Evolutionary conservation across 148 eudicot species (phyloP), one percentile per base, ranked within the genome.

Genomic region (Diospyros kaki): DNA sequence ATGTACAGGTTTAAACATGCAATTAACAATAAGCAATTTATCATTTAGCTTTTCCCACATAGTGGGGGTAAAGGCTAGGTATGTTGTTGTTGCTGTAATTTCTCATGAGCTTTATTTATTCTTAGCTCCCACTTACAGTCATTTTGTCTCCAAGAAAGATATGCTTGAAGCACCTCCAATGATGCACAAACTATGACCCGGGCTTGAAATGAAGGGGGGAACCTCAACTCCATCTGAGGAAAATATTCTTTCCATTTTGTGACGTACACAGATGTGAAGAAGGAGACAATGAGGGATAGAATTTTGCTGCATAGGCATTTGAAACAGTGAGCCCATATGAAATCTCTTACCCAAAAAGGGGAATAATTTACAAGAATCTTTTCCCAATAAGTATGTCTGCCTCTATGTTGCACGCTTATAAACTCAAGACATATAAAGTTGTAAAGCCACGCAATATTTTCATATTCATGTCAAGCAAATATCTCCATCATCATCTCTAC

Each of bases 81-180:
- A 28, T 0, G 28, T 28, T 28, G 28, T 28, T 28, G 28, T 28
- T 28, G 28, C 28, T 28, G 28, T 28, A 28, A 28, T 28, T 28
- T 28, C 28, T 28, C 28, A 28, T 28, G 28, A 28, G 28, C 28
- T 28, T 28, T 28, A 28, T 28, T 28, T 28, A 28, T 28, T 28
- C 28, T 28, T 11, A 17, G 60, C 51, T 60, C 6, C 52, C 63
- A 78, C 98, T 87, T 81, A 94, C 98, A 94, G 48, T 90, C 85
- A 38, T 70, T 82, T 76, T 92, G 98, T 83, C 93, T 87, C 98
- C 98, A 94, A 43, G 83, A 76, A 76, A 94, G 86, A 86, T 87
- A 94, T 66, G 83, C 84, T 79, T 89, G 96, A 78, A 94, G 90
- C 81, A 94, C 92, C 74, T 82, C 92, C 77, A 83, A 9, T 46